Evolutionary conservation across 306 rosid species (phyloP).

Genomic region (Quercus bicolor): DNA sequence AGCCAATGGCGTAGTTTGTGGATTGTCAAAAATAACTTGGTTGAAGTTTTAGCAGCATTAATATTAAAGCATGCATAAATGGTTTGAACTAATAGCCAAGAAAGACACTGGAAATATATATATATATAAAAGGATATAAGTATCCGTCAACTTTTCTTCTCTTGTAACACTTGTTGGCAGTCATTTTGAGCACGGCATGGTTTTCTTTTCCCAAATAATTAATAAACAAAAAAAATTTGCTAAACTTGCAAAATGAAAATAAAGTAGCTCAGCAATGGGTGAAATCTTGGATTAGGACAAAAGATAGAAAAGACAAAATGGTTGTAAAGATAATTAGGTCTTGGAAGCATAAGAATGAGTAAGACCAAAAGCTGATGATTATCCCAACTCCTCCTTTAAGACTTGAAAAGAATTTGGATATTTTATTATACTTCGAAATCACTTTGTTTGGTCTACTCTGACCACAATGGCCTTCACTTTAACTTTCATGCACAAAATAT

Average conservation of each 20-base stretch:
- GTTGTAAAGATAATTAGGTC: not conserved
- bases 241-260: not conserved
- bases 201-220: not conserved
- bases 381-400: conserved; percentile 19
- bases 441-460: conserved; percentile 24
- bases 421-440: conserved; percentile 29
- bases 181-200: not conserved
- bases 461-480: conserved; percentile 15
- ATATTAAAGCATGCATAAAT: not conserved
- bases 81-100: not conserved
- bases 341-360: conserved; percentile 3
- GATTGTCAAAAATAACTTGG: no score
- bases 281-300: no score
- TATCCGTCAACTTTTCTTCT: not conserved
- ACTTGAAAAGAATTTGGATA: not conserved
- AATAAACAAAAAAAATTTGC: not conserved
- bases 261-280: not conserved
- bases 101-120: not conserved
- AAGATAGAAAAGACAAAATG: not conserved
- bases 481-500: conserved; percentile 23
- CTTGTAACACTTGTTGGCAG: not conserved
- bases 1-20: no score
- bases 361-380: conserved; percentile 26
- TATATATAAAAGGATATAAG: not conserved
- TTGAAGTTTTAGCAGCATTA: no score